Base-by-base conservation (phyloP, 495 filamentous ascomycete genomes). In the Hypoxylon fuscum region DNA sequence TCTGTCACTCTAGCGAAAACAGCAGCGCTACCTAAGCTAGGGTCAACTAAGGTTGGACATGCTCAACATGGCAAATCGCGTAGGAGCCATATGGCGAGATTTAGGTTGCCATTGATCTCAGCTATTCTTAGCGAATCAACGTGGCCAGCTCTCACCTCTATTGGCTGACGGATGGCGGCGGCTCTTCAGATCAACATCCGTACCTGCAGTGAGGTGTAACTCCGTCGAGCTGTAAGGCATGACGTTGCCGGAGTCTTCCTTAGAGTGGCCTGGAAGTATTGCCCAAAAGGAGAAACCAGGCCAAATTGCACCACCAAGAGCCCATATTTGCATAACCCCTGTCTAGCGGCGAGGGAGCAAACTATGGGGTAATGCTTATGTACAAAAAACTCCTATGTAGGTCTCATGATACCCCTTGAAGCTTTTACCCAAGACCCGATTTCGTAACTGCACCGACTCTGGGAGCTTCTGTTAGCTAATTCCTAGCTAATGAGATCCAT, bases 291-390 rank as follows among this genome's bases (percentile, higher is more conserved):
- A 55, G 62, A 55, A 59, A 54, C 15, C 20, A 21, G 18, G 31
- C 22, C 32, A n/a, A 43, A 66, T 66, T 56, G 52, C 63, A 66
- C 52, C 63, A 66, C 51, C 51, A 27, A 17, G 52, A 61, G 40
- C 5, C 52, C 56, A 49, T 56, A 27, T 31, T 62, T 52, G 47
- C 63, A 44, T 11, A 46, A 49, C 46, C 57, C 63, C 57, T 62
- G 63, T 53, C 52, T 44, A 62, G 53, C 42, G 63, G 47, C 52
- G 31, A 68, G 59, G 67, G 43, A 69, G 62, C 62, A 72, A 70
- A 67, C 69, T 72, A 74, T 74, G 68, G 72, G 72, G 72, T 74
- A 74, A 74, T 67, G 10, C 41, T 74, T 74, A 74, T 55, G 58
- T 65, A 74, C 63, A 35, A 61, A 54, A 72, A 74, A 70, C 59